Conservation (phyloP, 2,329 filamentous ascomycete genomes). For the Pseudocercospora crystallina region DNA sequence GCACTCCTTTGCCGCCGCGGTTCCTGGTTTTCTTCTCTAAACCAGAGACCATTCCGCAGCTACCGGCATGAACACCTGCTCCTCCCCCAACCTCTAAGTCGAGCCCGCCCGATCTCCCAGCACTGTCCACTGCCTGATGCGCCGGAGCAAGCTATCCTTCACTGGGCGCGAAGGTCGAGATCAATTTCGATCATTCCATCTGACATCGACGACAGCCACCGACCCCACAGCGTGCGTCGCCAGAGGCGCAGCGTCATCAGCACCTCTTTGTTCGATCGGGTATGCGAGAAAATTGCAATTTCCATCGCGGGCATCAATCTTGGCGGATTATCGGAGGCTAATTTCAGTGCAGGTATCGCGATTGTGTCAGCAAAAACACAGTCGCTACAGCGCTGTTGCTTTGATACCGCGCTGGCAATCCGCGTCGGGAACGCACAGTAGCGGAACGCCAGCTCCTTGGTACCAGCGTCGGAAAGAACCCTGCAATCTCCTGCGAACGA, state of each 20-base stretch:
- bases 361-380: constrained; percentile 26
- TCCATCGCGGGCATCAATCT: constrained; percentile 18
- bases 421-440: constrained; percentile 34
- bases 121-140: constrained; percentile 19
- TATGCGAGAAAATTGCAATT: constrained; percentile 25
- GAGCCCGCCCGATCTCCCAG: constrained; percentile 13
- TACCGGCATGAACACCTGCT: constrained; percentile 23
- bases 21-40: constrained; percentile 22
- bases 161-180: constrained; percentile 17
- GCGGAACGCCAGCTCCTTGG: constrained; percentile 34
- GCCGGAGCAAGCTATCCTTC: constrained; percentile 15
- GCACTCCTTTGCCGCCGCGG: constrained; percentile 20
- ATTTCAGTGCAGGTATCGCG: constrained; percentile 22
- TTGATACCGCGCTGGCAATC: constrained; percentile 30
- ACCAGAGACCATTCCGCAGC: constrained; percentile 23
- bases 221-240: constrained; percentile 20
- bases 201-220: constrained; percentile 26
- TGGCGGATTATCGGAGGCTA: constrained; percentile 22
- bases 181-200: constrained; percentile 20
- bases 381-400: constrained; percentile 30
- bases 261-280: constrained; percentile 26
- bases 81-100: constrained; percentile 19
- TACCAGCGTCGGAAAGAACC: constrained; percentile 30
- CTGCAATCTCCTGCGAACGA: constrained; percentile 41
- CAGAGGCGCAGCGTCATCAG: constrained; percentile 21